Evolutionary conservation across 495 filamentous ascomycete species (phyloP).

Genomic region (Xylaria flabelliformis): DNA sequence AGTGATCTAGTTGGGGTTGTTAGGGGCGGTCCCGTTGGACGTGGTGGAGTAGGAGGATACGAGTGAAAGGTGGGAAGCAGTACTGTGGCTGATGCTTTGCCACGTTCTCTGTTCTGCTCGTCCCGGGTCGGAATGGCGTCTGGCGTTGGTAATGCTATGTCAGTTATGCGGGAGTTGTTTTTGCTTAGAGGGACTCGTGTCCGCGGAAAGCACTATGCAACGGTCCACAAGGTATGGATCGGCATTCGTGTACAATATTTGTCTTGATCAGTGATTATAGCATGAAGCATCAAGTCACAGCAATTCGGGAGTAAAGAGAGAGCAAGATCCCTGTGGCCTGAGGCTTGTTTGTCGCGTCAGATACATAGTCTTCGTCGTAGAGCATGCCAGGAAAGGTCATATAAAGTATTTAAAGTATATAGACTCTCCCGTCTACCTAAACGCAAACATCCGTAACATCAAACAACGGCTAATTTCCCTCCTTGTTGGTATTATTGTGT

Average conservation of each 20-base stretch:
- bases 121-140: background rate
- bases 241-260: too few relatives aligned
- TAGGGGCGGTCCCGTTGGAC: too few relatives aligned
- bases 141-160: constrained; percentile 6
- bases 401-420: constrained; percentile 2
- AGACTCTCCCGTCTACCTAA: background rate
- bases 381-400: background rate
- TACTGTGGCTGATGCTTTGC: background rate
- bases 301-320: background rate
- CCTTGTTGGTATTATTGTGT: background rate
- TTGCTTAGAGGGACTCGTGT: background rate
- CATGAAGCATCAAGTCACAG: background rate
- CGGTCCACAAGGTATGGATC: background rate
- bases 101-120: background rate
- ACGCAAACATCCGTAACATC: background rate
- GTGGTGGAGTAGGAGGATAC: too few relatives aligned
- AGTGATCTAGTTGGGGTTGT: background rate
- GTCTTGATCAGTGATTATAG: background rate
- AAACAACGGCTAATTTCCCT: background rate
- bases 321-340: background rate
- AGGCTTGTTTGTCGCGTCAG: background rate
- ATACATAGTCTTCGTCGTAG: background rate
- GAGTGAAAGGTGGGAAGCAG: background rate
- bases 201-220: background rate
- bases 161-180: background rate